Conservation (phyloP, 2,329 filamentous ascomycete species). For the Cercospora berteroae region DNA sequence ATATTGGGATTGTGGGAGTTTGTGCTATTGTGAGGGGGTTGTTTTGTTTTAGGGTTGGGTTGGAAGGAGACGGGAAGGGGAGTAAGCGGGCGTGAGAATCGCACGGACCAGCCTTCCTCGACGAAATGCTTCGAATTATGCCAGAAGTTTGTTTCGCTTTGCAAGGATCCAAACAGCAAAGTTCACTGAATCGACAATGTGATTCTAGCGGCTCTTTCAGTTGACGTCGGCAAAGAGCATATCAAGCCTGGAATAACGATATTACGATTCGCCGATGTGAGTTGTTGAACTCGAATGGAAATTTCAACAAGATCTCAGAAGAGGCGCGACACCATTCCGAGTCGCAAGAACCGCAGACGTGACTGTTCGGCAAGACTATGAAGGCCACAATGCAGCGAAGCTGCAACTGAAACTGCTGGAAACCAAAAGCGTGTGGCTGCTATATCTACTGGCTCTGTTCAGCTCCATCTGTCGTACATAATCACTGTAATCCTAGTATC, state of each 20-base stretch:
- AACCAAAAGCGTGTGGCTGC: neutral
- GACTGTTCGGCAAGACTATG: neutral
- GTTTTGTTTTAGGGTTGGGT: slow-evolving; percentile 18
- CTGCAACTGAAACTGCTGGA: neutral
- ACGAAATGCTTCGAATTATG: too few species aligned
- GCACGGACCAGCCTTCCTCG: neutral
- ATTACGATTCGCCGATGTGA: neutral
- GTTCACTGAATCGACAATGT: too few species aligned
- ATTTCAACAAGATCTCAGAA: too few species aligned
- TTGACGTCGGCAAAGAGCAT: too few species aligned
- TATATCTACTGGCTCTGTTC: neutral
- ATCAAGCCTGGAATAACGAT: neutral
- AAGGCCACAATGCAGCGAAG: neutral
- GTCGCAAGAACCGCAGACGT: too few species aligned
- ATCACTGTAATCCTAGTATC: neutral
- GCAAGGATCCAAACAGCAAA: too few species aligned
- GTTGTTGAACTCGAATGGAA: neutral
- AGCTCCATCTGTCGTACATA: neutral
- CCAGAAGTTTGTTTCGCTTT: too few species aligned
- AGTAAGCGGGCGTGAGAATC: neutral
- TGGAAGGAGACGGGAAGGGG: neutral
- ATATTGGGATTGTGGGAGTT: slow-evolving; percentile 11
- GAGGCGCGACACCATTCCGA: too few species aligned
- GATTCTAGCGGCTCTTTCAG: too few species aligned
- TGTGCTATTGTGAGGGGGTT: slow-evolving; percentile 17